Base-by-base conservation (phyloP, 345 rosid species). In the Eucalyptus leucophloia region DNA sequence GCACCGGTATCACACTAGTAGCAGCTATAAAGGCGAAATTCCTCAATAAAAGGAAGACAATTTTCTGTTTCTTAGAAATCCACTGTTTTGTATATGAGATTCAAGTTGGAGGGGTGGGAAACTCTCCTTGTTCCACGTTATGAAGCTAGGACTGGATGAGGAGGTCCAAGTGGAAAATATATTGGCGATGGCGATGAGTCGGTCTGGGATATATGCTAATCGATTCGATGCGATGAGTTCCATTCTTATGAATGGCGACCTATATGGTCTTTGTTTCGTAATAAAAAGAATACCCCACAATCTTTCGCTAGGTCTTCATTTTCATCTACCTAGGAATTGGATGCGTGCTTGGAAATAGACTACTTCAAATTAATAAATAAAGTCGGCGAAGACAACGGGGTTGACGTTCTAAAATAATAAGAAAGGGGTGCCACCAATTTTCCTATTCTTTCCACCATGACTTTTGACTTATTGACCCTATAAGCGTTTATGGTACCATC, bases 391-490 rank as follows among this genome's bases (percentile, higher is more conserved):
- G 69, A 12, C 8, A 60, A 28, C 8, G 28, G 28, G 62, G 15
- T 60, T 3, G 3, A 30, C 34, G 37, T 13, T 62, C 3, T 2
- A 30, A 30, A 30, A 14, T 32, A 17, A 67, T 67, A 1, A 1
- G 5, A 65, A 28, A 65, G 40, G 40, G 5, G 7, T 1, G 40
- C 80, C 23, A 67, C 40, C 9, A 67, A 8, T 4, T 32, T n/a
- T 32, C 21, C 40, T 0, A 16, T 67, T 67, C 17, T 32, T 14
- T 32, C 12, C 23, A 16, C 34, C 7, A n/a, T 8, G 23, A 5
- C 9, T 67, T 32, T 1, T 67, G 40, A n/a, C 6, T n/a, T 67
- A 16, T 0, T 16, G 11, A 67, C 0, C 23, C 40, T 17, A 8
- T 8, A 30, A 28, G 5, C 0, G 19, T 30, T 30, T 62, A 62